Evolutionary conservation across 345 rosid species (phyloP), one percentile per base, ranked within the genome.

Genomic region (Cardiospermum halicacabum): DNA sequence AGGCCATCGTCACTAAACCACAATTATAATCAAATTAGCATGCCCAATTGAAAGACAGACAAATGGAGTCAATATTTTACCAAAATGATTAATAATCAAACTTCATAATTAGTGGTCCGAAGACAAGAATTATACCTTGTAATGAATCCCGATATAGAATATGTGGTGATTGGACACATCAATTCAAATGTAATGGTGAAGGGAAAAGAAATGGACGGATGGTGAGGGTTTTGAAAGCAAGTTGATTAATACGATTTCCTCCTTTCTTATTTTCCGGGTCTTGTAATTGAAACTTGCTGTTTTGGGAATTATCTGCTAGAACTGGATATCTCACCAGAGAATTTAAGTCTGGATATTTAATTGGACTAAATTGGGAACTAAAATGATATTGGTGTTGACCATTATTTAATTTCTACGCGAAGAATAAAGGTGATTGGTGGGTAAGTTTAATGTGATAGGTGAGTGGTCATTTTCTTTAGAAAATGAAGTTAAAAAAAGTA

Each of bases 1-100:
- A 80, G 65, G 56, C 71, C 30, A 4, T 72, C 84, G 83, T 84
- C 86, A 84, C 62, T 73, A 65, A 59, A 21, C 15, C 39, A 34
- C 9, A 11, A 34, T 34, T 34, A 22, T 19, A 49, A 49, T 27
- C 27, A 22, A 63, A 18, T 36, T 34, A 24, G 28, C 22, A 25
- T 19, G 13, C 55, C 62, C 56, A 62, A 36, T 56, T 40, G 27
- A 60, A 53, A 30, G 31, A 19, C 66, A 48, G 37, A 1, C 11
- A 37, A 7, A 12, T 60, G 56, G 53, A 28, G 63, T 25, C 55
- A 24, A 50, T 34, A 56, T 51, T 51, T 25, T 1, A 13, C 53
- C 24, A 45, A 45, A 27, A 2, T 45, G 26, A 18, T 45, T 22
- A 45, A 47, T 47, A 62, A 62, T 62, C 56, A 62, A n/a, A 62